Evolutionary conservation across 1,284 basidiomycete genomes (phyloP).

Genomic region (Rhizopogon parksii): DNA sequence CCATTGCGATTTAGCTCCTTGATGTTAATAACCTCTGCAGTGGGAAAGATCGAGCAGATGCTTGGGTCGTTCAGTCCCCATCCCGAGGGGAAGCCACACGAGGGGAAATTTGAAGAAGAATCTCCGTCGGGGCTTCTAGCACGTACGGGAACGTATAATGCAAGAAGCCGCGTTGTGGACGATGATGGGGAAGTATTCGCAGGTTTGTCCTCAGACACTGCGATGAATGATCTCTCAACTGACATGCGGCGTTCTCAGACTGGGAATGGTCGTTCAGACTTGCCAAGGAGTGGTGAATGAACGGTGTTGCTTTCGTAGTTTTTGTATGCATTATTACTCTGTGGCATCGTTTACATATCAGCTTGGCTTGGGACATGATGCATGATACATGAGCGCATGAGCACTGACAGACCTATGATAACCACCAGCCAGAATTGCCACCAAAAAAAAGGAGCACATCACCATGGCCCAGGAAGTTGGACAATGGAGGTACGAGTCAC

Average conservation of each 20-base stretch:
- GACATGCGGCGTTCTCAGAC: slow-evolving; percentile 37
- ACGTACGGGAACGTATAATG: slow-evolving; percentile 69
- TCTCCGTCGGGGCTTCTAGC: slow-evolving; percentile 80
- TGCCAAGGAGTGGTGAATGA: slow-evolving; percentile 67
- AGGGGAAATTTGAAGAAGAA: slow-evolving; percentile 72
- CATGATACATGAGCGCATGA: too few relatives aligned
- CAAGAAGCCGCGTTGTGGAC: slow-evolving; percentile 75
- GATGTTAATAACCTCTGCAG: slow-evolving; percentile 32
- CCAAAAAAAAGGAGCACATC: too few relatives aligned
- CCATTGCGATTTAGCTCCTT: background rate
- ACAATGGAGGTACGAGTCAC: too few relatives aligned
- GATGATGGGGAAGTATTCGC: slow-evolving; percentile 75
- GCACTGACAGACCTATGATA: too few relatives aligned
- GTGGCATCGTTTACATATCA: slow-evolving; percentile 24
- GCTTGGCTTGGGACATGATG: background rate
- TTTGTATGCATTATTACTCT: slow-evolving; percentile 15
- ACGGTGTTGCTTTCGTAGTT: background rate
- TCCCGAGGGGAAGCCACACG: slow-evolving; percentile 51
- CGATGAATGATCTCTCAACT: slow-evolving; percentile 1
- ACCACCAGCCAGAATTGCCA: too few relatives aligned
- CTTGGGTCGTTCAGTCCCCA: slow-evolving; percentile 79
- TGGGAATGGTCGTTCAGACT: slow-evolving; percentile 81
- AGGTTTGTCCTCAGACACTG: slow-evolving; percentile 40
- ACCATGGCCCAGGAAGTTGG: too few relatives aligned
- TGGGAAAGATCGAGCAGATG: slow-evolving; percentile 88